Percentiles rank a stretch among this genome's conserved stretches.
Evolutionary conservation across 768 basidiomycete species (phyloP).

Genomic region (Boletellus emodensis): DNA sequence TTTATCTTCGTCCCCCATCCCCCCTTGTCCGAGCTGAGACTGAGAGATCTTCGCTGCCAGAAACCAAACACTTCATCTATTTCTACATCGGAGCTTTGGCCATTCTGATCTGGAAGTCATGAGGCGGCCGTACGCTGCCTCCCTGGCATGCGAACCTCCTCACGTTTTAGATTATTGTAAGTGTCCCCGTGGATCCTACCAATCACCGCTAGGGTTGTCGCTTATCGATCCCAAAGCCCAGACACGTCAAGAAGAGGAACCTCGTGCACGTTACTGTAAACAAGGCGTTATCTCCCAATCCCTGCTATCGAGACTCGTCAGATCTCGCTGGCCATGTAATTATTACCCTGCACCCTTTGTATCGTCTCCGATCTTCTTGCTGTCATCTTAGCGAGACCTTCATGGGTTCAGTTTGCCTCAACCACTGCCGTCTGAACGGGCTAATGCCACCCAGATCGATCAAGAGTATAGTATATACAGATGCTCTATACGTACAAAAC

Average conservation of each 20-base stretch:
- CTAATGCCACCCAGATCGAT: neutral
- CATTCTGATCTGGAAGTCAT: slow-evolving; percentile 95
- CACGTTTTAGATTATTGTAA: slow-evolving; percentile 24
- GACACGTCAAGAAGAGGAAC: slow-evolving; percentile 15
- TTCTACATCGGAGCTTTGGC: slow-evolving; percentile 93
- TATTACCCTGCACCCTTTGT: slow-evolving; percentile 20
- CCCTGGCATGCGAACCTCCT: neutral
- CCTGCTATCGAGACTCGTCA: slow-evolving; percentile 12
- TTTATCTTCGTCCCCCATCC: neutral
- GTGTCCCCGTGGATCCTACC: neutral
- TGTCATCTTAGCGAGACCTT: slow-evolving; percentile 1
- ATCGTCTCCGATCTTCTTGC: slow-evolving; percentile 3
- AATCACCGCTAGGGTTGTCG: neutral
- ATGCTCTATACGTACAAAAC: slow-evolving; percentile 18
- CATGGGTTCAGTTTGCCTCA: too few species aligned
- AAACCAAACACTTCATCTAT: slow-evolving; percentile 99
- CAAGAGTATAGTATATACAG: neutral
- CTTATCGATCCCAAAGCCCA: slow-evolving; percentile 1
- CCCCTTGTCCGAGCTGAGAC: too few species aligned
- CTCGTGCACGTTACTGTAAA: slow-evolving; percentile 24
- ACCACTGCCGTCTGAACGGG: too few species aligned
- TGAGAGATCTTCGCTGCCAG: slow-evolving; percentile 36
- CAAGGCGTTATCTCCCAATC: slow-evolving; percentile 9
- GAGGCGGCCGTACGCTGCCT: slow-evolving; percentile 18
- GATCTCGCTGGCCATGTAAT: slow-evolving; percentile 23